phyloP scores from a whole-genome alignment of 2,329 filamentous ascomycete species.

The Fusarium agapanthi region DNA sequence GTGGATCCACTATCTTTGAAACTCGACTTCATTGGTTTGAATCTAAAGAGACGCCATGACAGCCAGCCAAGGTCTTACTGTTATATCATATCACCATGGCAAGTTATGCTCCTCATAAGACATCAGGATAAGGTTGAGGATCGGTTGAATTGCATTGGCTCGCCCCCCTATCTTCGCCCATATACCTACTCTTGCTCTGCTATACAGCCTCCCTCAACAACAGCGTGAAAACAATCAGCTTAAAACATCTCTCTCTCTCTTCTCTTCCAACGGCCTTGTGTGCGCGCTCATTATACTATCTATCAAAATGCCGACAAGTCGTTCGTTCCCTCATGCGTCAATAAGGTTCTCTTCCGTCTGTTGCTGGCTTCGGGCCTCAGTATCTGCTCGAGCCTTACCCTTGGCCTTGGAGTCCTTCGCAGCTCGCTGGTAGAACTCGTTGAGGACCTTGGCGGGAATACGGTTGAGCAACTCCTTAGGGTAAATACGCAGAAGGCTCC shows the following conservation, averaged over 20 bases:
- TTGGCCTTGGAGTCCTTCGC: slow-evolving; percentile 70
- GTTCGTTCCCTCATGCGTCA: slow-evolving; percentile 57
- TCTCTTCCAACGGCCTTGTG: slow-evolving; percentile 34
- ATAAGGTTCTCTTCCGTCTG: slow-evolving; percentile 67
- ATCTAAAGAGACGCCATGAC: slow-evolving; percentile 14
- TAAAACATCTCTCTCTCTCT: slow-evolving; percentile 35
- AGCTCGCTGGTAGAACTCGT: slow-evolving; percentile 82
- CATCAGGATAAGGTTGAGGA: slow-evolving; percentile 1
- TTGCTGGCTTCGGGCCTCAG: slow-evolving; percentile 49
- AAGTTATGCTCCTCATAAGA: slow-evolving; percentile 7
- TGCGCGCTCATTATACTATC: slow-evolving; percentile 41
- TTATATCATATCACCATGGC: slow-evolving; percentile 22
- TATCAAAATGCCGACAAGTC: slow-evolving; percentile 36
- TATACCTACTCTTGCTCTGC: slow-evolving; percentile 36
- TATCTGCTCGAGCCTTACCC: slow-evolving; percentile 62
- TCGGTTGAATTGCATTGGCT: slow-evolving; percentile 46
- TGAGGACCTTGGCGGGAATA: slow-evolving; percentile 83
- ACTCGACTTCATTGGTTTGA: slow-evolving; percentile 26
- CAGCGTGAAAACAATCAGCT: slow-evolving; percentile 36
- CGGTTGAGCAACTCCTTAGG: slow-evolving; percentile 98
- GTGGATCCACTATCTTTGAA: slow-evolving; percentile 33
- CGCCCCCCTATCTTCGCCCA: slow-evolving; percentile 44
- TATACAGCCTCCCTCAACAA: slow-evolving; percentile 30
- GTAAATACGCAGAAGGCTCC: slow-evolving; percentile 96
- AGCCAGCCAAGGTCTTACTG: neutral